Conservation (phyloP, 1,284 basidiomycete species). For the Hymenochaete sp. region DNA sequence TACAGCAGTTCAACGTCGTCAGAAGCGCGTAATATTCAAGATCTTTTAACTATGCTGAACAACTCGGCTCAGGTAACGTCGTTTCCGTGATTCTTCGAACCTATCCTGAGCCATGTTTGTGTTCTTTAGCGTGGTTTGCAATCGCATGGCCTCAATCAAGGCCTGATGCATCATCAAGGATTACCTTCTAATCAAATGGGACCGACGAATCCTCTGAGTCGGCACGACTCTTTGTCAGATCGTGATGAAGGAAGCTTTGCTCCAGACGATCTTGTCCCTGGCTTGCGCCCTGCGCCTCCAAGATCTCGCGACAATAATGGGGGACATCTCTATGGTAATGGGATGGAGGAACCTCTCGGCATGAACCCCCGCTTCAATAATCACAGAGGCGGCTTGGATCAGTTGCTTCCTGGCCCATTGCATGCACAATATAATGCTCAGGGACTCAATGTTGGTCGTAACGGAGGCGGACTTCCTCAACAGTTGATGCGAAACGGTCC, state of each 20-base stretch:
- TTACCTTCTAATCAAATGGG: slow-evolving; percentile 20
- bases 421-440: slow-evolving; percentile 43
- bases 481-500: slow-evolving; percentile 60
- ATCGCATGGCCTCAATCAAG: slow-evolving; percentile 26
- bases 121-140: slow-evolving; percentile 27
- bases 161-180: slow-evolving; percentile 24
- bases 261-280: slow-evolving; percentile 76
- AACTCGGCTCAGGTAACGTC: slow-evolving; percentile 50
- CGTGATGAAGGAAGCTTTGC: slow-evolving; percentile 68
- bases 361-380: slow-evolving; percentile 41
- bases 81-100: neutral
- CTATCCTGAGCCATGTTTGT: slow-evolving; percentile 10
- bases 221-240: slow-evolving; percentile 62
- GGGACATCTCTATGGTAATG: slow-evolving; percentile 44
- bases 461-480: slow-evolving; percentile 45
- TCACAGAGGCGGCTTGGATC: slow-evolving; percentile 45
- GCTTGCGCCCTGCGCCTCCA: slow-evolving; percentile 46
- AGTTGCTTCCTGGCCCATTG: slow-evolving; percentile 44
- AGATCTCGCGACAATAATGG: slow-evolving; percentile 47
- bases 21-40: slow-evolving; percentile 59
- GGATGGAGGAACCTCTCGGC: slow-evolving; percentile 44
- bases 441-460: slow-evolving; percentile 30
- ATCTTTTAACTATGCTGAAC: slow-evolving; percentile 66
- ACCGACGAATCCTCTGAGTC: slow-evolving; percentile 23
- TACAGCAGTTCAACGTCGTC: slow-evolving; percentile 26